Evolutionary conservation across 78 protist species (phyloP).

Genomic region (Dictyostelium citrinum): DNA sequence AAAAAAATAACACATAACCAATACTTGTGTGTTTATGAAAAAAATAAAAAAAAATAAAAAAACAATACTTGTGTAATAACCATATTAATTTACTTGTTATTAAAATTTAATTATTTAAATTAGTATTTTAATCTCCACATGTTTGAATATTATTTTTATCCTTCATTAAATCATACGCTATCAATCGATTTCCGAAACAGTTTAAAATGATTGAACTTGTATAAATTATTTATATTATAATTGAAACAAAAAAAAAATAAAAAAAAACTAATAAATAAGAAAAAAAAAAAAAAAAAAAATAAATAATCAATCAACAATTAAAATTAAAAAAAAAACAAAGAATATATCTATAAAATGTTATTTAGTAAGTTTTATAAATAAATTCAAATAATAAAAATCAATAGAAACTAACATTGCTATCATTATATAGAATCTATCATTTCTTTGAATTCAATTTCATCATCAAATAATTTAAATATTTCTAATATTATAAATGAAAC

Average conservation of each 20-base stretch:
- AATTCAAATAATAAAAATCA: neutral
- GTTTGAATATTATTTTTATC: neutral
- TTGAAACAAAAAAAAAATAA: neutral
- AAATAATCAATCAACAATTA: no score
- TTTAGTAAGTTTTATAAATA: neutral
- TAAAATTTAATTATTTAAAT: neutral
- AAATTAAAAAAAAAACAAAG: no score
- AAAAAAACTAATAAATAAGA: neutral
- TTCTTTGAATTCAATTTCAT: neutral
- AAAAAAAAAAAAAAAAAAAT: neutral
- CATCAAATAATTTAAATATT: neutral
- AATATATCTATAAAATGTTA: no score
- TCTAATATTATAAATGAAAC: neutral
- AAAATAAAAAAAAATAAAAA: neutral
- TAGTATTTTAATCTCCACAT: neutral
- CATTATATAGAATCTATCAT: neutral
- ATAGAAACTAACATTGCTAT: neutral
- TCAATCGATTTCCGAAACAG: no score
- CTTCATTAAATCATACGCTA: neutral
- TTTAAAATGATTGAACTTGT: no score
- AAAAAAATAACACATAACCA: neutral
- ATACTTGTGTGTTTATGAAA: no score
- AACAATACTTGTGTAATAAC: neutral
- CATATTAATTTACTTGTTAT: neutral
- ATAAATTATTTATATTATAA: no score